A percentile compares a stretch with the other conserved stretches of the same genome.
phyloP scores from a whole-genome alignment of 2,329 filamentous ascomycete species.

The Graphiopsis chlorocephala region DNA sequence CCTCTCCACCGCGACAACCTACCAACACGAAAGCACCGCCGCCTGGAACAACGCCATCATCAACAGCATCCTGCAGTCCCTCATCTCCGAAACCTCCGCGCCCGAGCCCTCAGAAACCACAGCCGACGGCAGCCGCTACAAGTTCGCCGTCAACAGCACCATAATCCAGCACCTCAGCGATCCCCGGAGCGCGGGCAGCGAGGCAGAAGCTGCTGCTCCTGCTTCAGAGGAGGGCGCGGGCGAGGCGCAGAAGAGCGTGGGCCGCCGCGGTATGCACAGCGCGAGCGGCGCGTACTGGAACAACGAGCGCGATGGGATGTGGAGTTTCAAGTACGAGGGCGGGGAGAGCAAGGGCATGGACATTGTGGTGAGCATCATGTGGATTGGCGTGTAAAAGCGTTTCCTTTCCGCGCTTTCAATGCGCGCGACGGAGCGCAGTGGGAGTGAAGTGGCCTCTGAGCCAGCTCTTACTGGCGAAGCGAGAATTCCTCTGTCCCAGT shows the following conservation, averaged over 20 bases:
- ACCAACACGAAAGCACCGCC: slow-evolving; percentile 82
- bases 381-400: slow-evolving; percentile 68
- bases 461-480: slow-evolving; percentile 79
- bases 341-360: slow-evolving; percentile 53
- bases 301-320: slow-evolving; percentile 86
- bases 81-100: slow-evolving; percentile 66
- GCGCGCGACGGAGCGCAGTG: slow-evolving; percentile 8
- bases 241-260: slow-evolving; percentile 62
- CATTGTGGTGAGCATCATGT: slow-evolving; percentile 59
- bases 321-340: slow-evolving; percentile 79
- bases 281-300: slow-evolving; percentile 86
- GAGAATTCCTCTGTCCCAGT: neutral
- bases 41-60: slow-evolving; percentile 93
- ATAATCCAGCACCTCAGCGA: slow-evolving; percentile 90
- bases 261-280: slow-evolving; percentile 85
- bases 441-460: slow-evolving; percentile 70
- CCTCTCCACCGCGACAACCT: slow-evolving; percentile 70
- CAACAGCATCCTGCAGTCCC: slow-evolving; percentile 71
- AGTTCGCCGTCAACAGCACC: slow-evolving; percentile 96
- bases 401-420: too few relatives aligned
- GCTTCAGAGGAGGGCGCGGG: slow-evolving; percentile 14
- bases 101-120: slow-evolving; percentile 41
- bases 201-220: slow-evolving; percentile 25
- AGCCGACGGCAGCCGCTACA: slow-evolving; percentile 63
- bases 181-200: slow-evolving; percentile 59